These are phyloP conservation scores for Triticum aestivum DNA, from an alignment of 176 grass and related monocot species.

Conservation along the genomic window DNA sequence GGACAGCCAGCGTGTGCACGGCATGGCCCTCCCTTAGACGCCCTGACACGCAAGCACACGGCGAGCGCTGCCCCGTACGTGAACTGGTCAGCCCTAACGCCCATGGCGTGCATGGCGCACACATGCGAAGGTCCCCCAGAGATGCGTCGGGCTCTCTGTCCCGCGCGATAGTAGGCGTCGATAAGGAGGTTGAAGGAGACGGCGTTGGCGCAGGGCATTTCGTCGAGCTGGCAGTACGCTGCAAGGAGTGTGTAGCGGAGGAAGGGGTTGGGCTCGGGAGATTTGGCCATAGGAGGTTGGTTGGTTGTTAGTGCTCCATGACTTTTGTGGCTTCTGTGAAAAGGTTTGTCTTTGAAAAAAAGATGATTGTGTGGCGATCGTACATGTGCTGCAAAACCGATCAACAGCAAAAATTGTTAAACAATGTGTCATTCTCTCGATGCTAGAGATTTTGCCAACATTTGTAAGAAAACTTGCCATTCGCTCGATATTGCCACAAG, in stretches of 20 bases:
- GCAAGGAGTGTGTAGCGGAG: slow-evolving; percentile 56
- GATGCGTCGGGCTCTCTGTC: background rate
- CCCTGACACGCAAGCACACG: slow-evolving; percentile 23
- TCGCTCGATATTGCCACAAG: too few species aligned
- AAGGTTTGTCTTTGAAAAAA: too few species aligned
- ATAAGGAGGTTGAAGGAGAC: slow-evolving; percentile 69
- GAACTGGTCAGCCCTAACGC: slow-evolving; percentile 44
- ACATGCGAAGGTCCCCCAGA: slow-evolving; percentile 27
- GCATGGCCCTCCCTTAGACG: slow-evolving; percentile 32
- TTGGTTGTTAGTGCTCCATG: too few species aligned
- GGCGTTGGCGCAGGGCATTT: background rate
- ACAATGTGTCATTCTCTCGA: too few species aligned
- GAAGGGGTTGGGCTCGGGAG: slow-evolving; percentile 30
- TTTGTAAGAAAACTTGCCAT: too few species aligned
- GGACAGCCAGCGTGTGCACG: slow-evolving; percentile 48
- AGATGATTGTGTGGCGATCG: too few species aligned
- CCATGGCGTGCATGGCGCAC: background rate
- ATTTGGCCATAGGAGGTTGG: slow-evolving; percentile 16
- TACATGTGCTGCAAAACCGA: too few species aligned
- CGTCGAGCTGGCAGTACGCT: slow-evolving; percentile 31
- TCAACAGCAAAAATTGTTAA: too few species aligned
- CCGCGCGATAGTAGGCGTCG: slow-evolving; percentile 33
- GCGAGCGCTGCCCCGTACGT: slow-evolving; percentile 41
- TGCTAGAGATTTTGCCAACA: too few species aligned
- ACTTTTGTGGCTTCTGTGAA: too few species aligned